Evolutionary conservation across 2,329 filamentous ascomycete species (phyloP).

Genomic region (Onygena corvina): DNA sequence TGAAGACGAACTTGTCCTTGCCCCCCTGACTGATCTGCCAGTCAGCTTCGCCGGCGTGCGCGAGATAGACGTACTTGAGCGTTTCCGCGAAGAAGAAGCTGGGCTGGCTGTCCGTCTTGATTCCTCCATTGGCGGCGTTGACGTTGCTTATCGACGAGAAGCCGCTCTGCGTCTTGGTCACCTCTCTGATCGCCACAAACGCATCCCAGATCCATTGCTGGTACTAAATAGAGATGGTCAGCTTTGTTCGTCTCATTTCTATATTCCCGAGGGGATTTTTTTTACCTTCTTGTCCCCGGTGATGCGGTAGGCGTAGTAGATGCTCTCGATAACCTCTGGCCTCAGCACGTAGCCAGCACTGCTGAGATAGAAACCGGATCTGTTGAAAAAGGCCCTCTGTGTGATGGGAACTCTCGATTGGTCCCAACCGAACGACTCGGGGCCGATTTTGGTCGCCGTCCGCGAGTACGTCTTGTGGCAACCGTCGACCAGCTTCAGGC

Average conservation of each 20-base stretch:
- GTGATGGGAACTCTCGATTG: conserved; percentile 37
- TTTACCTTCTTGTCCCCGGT: conserved; percentile 53
- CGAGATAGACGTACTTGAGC: conserved; percentile 71
- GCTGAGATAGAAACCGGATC: conserved; percentile 60
- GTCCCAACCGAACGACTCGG: conserved; percentile 57
- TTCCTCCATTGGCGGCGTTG: conserved; percentile 49
- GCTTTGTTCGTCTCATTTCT: neutral
- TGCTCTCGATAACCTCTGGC: conserved; percentile 70
- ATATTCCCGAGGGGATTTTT: neutral
- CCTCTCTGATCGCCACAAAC: conserved; percentile 55
- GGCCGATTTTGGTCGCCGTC: conserved; percentile 63
- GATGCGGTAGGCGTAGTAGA: conserved; percentile 75
- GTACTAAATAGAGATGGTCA: conserved; percentile 42
- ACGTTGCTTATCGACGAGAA: conserved; percentile 57
- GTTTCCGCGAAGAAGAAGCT: conserved; percentile 84
- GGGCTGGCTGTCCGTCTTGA: conserved; percentile 60
- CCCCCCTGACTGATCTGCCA: conserved; percentile 45
- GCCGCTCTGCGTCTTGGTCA: conserved; percentile 52
- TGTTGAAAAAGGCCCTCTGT: conserved; percentile 49
- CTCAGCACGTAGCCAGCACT: conserved; percentile 54
- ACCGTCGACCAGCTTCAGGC: conserved; percentile 56
- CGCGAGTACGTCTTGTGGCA: conserved; percentile 62
- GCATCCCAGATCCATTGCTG: conserved; percentile 76
- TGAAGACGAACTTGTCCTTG: conserved; percentile 48
- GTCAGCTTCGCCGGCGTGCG: conserved; percentile 48